Evolutionary conservation across 331 rosid genomes (phyloP), one percentile per base, ranked within the genome.

Genomic region (Telfairia occidentalis): DNA sequence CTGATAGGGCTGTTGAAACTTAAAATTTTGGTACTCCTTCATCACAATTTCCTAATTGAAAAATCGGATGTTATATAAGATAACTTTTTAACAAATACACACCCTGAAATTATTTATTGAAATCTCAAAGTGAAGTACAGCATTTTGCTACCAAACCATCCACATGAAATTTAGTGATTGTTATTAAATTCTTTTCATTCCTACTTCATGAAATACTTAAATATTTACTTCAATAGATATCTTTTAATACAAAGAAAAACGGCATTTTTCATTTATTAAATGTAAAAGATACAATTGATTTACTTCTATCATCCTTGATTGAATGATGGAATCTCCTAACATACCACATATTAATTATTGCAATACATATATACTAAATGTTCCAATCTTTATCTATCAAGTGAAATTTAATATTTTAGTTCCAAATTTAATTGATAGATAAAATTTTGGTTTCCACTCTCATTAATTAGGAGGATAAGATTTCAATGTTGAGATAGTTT

Each of bases 1-100:
- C 84, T 94, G 89, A 66, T 87, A 87, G 43, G 97, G 98, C 84
- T 91, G 91, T 82, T 81, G 89, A 83, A 90, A 91, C 90, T 91
- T 91, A 76, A 34, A 82, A 80, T 95, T 95, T 71, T 90, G 89
- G 87, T 87, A 91, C 77, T 87, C 84, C 85, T 91, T 95, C 61
- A 77, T 89, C n/a, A 91, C 87, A 82, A 49, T 85, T 88, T 95
- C 98, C 98, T 95, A 84, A 80, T 77, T 78, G 2, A 21, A 46
- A 55, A 4, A 63, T 54, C 0, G 45, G 35, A 48, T 66, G 45
- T 37, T 59, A 77, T 60, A 69, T 45, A 58, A 59, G 4, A 48
- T 43, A 77, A 73, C 43, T 42, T 26, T 53, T 23, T 19, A 64
- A 38, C 59, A 53, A 46, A 71, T 50, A 46, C 35, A 77, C 66